Conservation (phyloP, 805 yeast species). For the Myxozyma geophila region DNA sequence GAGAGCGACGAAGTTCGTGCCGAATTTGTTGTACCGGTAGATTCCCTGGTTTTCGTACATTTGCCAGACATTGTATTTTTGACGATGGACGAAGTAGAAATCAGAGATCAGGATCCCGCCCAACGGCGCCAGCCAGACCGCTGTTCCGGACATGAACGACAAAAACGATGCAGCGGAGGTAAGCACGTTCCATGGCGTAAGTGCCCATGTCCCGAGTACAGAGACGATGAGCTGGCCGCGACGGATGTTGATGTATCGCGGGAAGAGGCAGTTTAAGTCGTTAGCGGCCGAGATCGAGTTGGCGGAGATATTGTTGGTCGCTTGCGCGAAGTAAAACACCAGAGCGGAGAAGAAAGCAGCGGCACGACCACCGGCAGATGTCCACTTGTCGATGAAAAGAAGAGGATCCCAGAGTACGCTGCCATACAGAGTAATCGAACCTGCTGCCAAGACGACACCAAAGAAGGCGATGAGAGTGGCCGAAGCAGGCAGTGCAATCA, state of each 20-base stretch:
- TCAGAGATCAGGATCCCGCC: conserved; percentile 67
- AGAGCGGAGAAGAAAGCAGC: conserved; percentile 77
- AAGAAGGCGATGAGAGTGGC: conserved; percentile 24
- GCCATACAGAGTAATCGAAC: conserved; percentile 32
- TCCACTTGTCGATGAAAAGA: conserved; percentile 28
- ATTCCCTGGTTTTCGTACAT: conserved; percentile 53
- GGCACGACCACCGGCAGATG: conserved; percentile 58
- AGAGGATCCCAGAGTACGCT: conserved; percentile 34
- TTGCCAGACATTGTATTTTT: conserved; percentile 65
- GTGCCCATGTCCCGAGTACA: conserved; percentile 60
- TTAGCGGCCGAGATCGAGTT: conserved; percentile 56
- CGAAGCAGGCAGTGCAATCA: conserved; percentile 21
- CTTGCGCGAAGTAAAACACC: conserved; percentile 73
- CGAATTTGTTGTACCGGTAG: conserved; percentile 49
- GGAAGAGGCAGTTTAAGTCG: conserved; percentile 54
- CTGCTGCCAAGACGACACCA: conserved; percentile 30
- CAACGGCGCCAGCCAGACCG: conserved; percentile 79
- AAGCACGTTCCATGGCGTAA: conserved; percentile 83
- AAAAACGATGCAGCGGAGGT: conserved; percentile 73
- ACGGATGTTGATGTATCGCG: conserved; percentile 61
- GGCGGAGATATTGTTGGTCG: conserved; percentile 75
- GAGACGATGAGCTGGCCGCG: conserved; percentile 77
- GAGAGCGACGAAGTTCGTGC: conserved; percentile 52
- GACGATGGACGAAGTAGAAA: conserved; percentile 61
- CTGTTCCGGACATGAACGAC: conserved; percentile 76